phyloP scores from a whole-genome alignment of 2,329 filamentous ascomycete genomes.

The Diaporthe capsici region DNA sequence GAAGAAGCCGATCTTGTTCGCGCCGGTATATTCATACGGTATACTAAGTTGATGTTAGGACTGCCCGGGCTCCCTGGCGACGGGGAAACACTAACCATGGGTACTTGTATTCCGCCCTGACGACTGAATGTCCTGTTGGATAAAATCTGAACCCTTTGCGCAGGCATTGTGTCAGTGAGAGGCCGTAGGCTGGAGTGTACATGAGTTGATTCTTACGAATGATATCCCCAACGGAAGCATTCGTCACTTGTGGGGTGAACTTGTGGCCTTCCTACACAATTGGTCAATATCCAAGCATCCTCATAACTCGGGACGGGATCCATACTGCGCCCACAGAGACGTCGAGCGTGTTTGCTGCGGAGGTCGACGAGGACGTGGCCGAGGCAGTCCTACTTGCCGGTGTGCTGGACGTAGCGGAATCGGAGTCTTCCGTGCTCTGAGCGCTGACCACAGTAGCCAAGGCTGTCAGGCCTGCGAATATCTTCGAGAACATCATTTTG shows the following conservation, averaged over 20 bases:
- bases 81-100: slow-evolving; percentile 60
- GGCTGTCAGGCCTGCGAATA: slow-evolving; percentile 39
- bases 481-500: slow-evolving; percentile 38
- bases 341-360: slow-evolving; percentile 46
- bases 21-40: slow-evolving; percentile 68
- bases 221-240: slow-evolving; percentile 61
- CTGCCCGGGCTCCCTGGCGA: not conserved
- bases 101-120: slow-evolving; percentile 68
- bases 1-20: slow-evolving; percentile 66
- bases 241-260: slow-evolving; percentile 53
- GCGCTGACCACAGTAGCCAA: slow-evolving; percentile 33
- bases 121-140: slow-evolving; percentile 75
- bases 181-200: not conserved
- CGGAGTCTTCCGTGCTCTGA: slow-evolving; percentile 26
- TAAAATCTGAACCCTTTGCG: slow-evolving; percentile 70
- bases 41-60: slow-evolving; percentile 51
- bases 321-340: slow-evolving; percentile 50
- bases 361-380: slow-evolving; percentile 40
- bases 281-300: slow-evolving; percentile 36
- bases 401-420: slow-evolving; percentile 12
- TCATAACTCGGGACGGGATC: slow-evolving; percentile 38
- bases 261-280: slow-evolving; percentile 48
- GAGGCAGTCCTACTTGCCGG: slow-evolving; percentile 34
- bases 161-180: slow-evolving; percentile 36
- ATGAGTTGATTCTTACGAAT: slow-evolving; percentile 53